These are phyloP conservation scores for Helianthus annuus DNA, from an alignment of 129 eudicot species.

Conservation along the genomic window HanXRQr2.0-SUNRISE NC_035443.2:145310841-145311340, in stretches of 20 bases:
- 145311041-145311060: conserved; percentile 68
- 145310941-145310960: conserved; percentile 56
- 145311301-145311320: too few species aligned
- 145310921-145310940: conserved; percentile 13
- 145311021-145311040: conserved; percentile 43
- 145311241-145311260: too few species aligned
- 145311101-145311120: not conserved
- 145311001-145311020: conserved; percentile 54
- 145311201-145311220: too few species aligned
- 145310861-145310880: conserved; percentile 11
- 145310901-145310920: conserved; percentile 21
- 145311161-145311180: too few species aligned
- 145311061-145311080: conserved; percentile 34
- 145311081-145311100: conserved; percentile 3
- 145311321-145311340: too few species aligned
- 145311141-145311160: too few species aligned
- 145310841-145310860: conserved; percentile 19
- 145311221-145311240: too few species aligned
- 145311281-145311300: too few species aligned
- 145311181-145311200: too few species aligned
- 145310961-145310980: conserved; percentile 62
- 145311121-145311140: too few species aligned
- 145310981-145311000: conserved; percentile 54
- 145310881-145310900: conserved; percentile 17
- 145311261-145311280: too few species aligned